Conservation (phyloP, 352 stramenopile species). For the Ochromonadaceae sp. region DNA sequence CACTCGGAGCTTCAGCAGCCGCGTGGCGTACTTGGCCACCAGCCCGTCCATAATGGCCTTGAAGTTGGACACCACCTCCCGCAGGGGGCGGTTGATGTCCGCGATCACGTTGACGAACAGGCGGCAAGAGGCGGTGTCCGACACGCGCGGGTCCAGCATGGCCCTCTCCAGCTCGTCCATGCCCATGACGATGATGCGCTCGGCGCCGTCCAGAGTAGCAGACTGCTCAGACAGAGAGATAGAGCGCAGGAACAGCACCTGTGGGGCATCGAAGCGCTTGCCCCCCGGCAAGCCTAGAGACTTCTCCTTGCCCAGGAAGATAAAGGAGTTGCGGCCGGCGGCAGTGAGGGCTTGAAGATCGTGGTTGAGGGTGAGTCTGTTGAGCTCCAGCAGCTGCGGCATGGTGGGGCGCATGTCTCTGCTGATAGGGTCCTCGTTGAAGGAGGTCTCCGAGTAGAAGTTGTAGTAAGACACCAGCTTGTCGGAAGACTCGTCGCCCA, state of each 20-base stretch:
- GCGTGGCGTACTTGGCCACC: conserved; percentile 53
- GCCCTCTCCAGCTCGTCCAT: conserved; percentile 93
- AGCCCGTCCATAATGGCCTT: conserved; percentile 40
- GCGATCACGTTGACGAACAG: conserved; percentile 59
- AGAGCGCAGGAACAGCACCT: conserved; percentile 53
- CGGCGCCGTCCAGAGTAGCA: conserved; percentile 68
- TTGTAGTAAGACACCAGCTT: conserved; percentile 13
- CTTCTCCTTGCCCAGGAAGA: conserved; percentile 59
- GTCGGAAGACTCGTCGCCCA: not conserved
- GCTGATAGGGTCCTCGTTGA: conserved; percentile 89
- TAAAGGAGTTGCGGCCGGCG: conserved; percentile 51
- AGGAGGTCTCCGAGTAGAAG: conserved; percentile 35
- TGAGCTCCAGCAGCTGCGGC: conserved; percentile 93
- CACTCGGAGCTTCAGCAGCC: conserved; percentile 83
- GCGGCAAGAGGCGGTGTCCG: conserved; percentile 45
- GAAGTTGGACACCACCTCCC: conserved; percentile 38
- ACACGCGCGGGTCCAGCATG: conserved; percentile 71
- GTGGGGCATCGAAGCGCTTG: conserved; percentile 31
- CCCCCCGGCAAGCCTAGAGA: conserved; percentile 30
- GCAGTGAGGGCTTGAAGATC: conserved; percentile 45
- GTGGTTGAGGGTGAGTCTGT: conserved; percentile 63
- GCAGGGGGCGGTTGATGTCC: conserved; percentile 35
- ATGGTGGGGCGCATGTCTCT: conserved; percentile 96
- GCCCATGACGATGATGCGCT: conserved; percentile 87
- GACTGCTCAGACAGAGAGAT: conserved; percentile 63